These are phyloP conservation scores for Mallotus nudiflorus DNA, from an alignment of 345 rosid species.

Conservation along the genomic window DNA sequence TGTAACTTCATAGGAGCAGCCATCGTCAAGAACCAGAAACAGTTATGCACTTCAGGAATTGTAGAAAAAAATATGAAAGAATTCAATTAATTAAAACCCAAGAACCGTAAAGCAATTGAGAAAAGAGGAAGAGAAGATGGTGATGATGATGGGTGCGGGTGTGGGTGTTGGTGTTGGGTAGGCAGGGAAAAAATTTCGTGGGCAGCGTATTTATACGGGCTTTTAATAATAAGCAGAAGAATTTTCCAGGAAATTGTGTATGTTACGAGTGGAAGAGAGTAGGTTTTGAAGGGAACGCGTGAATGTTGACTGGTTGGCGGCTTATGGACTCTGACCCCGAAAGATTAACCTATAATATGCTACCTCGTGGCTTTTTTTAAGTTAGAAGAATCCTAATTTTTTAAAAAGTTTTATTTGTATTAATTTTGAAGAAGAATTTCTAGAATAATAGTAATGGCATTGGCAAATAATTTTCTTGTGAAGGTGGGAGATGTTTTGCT, in stretches of 20 bases:
- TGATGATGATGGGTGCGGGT: too few species aligned
- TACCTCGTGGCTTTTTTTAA: background rate
- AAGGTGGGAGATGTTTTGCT: too few species aligned
- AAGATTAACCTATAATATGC: background rate
- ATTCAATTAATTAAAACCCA: background rate
- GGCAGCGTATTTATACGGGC: background rate
- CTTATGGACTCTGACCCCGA: constrained; percentile 14
- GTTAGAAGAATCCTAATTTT: background rate
- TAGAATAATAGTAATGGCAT: too few species aligned
- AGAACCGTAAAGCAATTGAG: background rate
- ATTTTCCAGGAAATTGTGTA: constrained; percentile 8
- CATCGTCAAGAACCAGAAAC: constrained; percentile 13
- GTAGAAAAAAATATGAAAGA: too few species aligned
- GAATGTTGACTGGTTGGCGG: constrained; percentile 25
- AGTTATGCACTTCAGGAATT: background rate
- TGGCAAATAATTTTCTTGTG: too few species aligned
- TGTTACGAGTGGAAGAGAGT: background rate
- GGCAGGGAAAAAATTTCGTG: background rate
- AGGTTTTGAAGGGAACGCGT: constrained; percentile 22
- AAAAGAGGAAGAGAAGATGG: background rate
- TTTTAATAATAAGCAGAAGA: background rate
- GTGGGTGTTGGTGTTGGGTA: background rate
- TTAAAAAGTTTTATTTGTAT: background rate
- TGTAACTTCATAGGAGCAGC: constrained; percentile 15
- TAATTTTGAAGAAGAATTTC: too few species aligned